Conservation (phyloP, 2,329 filamentous ascomycete species). For the Rhynchosporium graminicola region DNA sequence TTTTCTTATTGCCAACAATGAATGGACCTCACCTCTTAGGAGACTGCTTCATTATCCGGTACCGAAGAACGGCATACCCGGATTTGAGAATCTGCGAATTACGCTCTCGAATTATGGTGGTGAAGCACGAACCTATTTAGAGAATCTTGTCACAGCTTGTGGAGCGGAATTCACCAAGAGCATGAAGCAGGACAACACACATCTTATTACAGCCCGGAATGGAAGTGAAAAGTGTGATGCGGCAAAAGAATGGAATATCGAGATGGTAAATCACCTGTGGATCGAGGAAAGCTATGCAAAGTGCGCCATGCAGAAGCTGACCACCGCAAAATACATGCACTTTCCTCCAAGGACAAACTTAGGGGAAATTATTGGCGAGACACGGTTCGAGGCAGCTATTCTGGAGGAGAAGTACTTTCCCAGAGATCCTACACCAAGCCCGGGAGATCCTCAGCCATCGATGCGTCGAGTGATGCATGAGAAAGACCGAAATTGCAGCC, state of each 20-base stretch:
- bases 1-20: constrained; percentile 82
- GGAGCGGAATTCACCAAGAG: constrained; percentile 93
- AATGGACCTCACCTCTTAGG: constrained; percentile 82
- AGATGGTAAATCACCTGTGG: constrained; percentile 94
- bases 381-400: constrained; percentile 66
- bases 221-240: constrained; percentile 92
- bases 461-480: constrained; percentile 50
- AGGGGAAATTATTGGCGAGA: constrained; percentile 89
- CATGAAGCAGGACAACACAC: constrained; percentile 92
- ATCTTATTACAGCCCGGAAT: constrained; percentile 87
- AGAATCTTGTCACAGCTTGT: constrained; percentile 82
- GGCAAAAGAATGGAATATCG: constrained; percentile 87
- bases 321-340: constrained; percentile 75
- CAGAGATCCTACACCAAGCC: constrained; percentile 42
- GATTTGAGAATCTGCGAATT: constrained; percentile 75
- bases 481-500: constrained; percentile 41
- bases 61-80: constrained; percentile 73
- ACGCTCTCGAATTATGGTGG: constrained; percentile 96
- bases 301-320: constrained; percentile 73
- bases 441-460: constrained; percentile 50
- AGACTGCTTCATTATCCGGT: constrained; percentile 89
- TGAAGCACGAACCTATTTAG: constrained; percentile 88
- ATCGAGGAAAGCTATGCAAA: constrained; percentile 95
- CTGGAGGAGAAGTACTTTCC: constrained; percentile 68
- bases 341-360: constrained; percentile 91